These are phyloP conservation scores for Paraurostyla sp. DNA, from an alignment of 73 alveolate genomes.

Conservation along the genomic window DNA sequence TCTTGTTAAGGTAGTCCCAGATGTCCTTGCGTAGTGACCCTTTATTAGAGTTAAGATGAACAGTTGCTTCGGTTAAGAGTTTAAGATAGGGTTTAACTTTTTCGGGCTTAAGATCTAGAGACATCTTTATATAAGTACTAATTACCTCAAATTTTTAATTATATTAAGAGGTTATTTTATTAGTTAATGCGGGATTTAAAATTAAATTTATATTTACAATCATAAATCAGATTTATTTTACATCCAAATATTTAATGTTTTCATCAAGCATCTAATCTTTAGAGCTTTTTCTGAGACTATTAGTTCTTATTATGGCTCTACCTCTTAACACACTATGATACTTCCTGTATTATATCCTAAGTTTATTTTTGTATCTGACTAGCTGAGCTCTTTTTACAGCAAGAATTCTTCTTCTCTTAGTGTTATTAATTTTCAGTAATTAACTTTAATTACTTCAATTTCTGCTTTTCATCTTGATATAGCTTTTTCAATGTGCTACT, in stretches of 20 bases:
- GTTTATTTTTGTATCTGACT: not conserved
- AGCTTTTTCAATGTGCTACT: too few species aligned
- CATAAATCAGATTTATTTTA: too few species aligned
- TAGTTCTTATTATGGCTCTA: too few species aligned
- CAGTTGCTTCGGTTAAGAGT: conserved; percentile 13
- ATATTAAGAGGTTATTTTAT: not conserved
- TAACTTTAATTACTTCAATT: too few species aligned
- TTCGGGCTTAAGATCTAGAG: conserved; percentile 39
- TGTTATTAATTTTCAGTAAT: not conserved
- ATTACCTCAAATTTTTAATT: not conserved
- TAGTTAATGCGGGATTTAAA: conserved; percentile 24
- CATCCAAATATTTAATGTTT: too few species aligned
- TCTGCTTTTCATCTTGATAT: too few species aligned
- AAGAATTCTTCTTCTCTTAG: not conserved
- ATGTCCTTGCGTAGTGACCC: conserved; percentile 15
- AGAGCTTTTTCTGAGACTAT: not conserved
- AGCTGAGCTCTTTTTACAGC: not conserved
- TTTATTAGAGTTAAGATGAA: not conserved
- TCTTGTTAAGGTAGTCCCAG: conserved; percentile 11
- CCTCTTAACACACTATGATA: not conserved
- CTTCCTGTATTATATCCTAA: not conserved
- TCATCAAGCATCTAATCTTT: not conserved
- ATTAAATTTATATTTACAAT: not conserved
- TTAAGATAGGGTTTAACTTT: conserved; percentile 35
- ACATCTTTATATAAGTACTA: not conserved